phyloP scores from a whole-genome alignment of 768 basidiomycete genomes.

The Coprinellus micaceus region DNA sequence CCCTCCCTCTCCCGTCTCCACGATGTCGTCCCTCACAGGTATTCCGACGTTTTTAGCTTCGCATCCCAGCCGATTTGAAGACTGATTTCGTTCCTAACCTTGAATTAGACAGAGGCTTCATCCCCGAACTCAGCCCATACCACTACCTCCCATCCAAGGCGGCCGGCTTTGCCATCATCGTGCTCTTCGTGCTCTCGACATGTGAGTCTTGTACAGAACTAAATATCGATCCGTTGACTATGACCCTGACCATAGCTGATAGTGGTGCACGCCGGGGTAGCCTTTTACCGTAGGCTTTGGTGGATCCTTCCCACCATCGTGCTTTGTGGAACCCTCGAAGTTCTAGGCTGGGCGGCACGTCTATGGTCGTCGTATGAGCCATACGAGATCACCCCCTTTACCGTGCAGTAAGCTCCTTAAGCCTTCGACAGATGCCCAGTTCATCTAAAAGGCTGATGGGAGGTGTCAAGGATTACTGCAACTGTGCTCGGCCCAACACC shows the following conservation, averaged over 20 bases:
- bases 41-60: too few relatives aligned
- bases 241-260: too few relatives aligned
- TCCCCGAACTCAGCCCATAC: too few relatives aligned
- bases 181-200: constrained; percentile 37
- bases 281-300: constrained; percentile 42
- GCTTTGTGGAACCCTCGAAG: constrained; percentile 46
- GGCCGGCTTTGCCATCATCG: constrained; percentile 24
- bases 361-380: constrained; percentile 44
- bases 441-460: neutral
- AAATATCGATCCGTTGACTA: too few relatives aligned
- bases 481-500: constrained; percentile 56
- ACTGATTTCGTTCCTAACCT: too few relatives aligned
- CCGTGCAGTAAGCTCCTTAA: constrained; percentile 35
- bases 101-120: too few relatives aligned
- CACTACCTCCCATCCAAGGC: constrained; percentile 21
- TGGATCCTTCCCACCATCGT: constrained; percentile 50
- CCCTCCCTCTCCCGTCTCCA: too few relatives aligned
- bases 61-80: too few relatives aligned
- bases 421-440: neutral
- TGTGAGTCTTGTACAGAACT: constrained; percentile 22
- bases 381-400: constrained; percentile 22
- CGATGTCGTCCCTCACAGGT: too few relatives aligned
- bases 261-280: constrained; percentile 48
- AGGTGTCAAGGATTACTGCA: constrained; percentile 30
- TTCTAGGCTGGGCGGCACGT: constrained; percentile 53